Evolutionary conservation across 441 rosid genomes (phyloP), one percentile per base, ranked within the genome.

Genomic region (Syzygium malaccense): DNA sequence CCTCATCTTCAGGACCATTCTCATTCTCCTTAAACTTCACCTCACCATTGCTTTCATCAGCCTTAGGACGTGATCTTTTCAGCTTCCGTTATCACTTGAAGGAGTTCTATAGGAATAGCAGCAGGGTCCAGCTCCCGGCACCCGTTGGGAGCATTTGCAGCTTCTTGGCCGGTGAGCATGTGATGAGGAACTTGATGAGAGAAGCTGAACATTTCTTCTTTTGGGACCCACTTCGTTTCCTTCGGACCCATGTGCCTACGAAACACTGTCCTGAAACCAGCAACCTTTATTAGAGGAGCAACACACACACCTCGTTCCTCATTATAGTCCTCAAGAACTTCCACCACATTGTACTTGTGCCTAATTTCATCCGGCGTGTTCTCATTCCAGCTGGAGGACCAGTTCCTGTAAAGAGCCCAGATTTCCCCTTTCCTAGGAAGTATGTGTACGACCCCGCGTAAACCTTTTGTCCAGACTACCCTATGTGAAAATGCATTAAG

Each of bases 121-220:
- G 88, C 90, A 33, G 90, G 90, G 86, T 89, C 90, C 48, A 89
- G 90, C 86, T 89, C 90, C 86, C 88, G 49, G 86, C 88, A 89
- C 62, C 88, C 90, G 18, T 55, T 56, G 1, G 88, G 88, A 48
- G 88, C 88, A 79, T 89, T 86, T 8, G 15, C 60, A 48, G 88
- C 90, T 86, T 89, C 90, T 57, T 89, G 78, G 71, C 90, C 88
- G 5, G 88, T 89, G n/a, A 89, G 90, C 85, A 89, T 49, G 56
- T 86, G 60, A 48, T 85, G 54, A 17, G 90, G 90, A 48, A 89
- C 86, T 85, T 86, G 90, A 55, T 89, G 90, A 12, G 90, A 89
- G 88, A 89, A 86, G 37, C 90, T 57, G 49, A 48, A 60, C 88
- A 89, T 89, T 60, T 89, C 90, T 41, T 55, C 86, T 68, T n/a